Conservation (phyloP, 768 basidiomycete species). For the Rhizopogon vinicolor region DNA sequence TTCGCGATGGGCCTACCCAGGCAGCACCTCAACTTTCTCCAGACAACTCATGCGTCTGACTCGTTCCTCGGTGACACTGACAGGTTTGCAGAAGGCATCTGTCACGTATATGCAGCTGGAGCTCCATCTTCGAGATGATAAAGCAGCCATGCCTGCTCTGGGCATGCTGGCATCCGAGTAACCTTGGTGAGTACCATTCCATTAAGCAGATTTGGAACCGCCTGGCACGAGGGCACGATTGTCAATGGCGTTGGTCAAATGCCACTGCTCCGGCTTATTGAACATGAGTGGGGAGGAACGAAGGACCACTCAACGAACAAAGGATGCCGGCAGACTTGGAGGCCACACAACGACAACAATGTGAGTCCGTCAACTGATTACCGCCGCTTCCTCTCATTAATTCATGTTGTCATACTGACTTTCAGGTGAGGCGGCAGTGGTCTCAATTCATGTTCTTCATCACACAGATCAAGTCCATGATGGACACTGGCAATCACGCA, state of each 20-base stretch:
- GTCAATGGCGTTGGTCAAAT: not conserved
- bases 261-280: not conserved
- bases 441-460: not conserved
- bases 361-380: not conserved
- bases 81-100: conserved; percentile 45
- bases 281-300: not conserved
- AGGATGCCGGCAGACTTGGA: not conserved
- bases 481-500: not conserved
- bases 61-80: conserved; percentile 39
- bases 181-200: not conserved
- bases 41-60: conserved; percentile 50
- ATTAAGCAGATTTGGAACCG: not conserved
- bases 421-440: not conserved
- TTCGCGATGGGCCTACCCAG: conserved; percentile 65
- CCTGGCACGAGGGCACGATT: not conserved
- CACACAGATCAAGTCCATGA: not conserved
- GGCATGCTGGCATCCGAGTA: not conserved
- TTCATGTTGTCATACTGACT: not conserved
- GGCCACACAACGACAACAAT: not conserved
- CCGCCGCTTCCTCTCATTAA: too few relatives aligned
- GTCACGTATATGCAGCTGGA: conserved; percentile 59
- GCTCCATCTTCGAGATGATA: not conserved
- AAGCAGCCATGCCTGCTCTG: not conserved
- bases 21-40: conserved; percentile 71
- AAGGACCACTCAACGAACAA: not conserved